Conservation (phyloP, 1,284 basidiomycete genomes). For the Apiotrichum mycotoxinovorans region DNA sequence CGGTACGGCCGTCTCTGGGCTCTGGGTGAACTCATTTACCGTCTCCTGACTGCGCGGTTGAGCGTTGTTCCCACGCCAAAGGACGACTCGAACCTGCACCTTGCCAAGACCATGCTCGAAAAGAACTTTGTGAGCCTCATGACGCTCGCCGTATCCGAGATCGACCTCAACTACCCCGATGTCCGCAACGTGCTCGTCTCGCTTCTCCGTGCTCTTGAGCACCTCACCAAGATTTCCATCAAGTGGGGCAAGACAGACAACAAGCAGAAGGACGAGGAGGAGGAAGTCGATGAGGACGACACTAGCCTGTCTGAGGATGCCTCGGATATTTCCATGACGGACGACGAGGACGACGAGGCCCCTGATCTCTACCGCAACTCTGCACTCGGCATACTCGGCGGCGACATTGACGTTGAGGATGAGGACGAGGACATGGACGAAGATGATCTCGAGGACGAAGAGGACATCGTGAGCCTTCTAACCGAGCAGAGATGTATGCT, state of each 20-base stretch:
- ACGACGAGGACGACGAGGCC: constrained; percentile 61
- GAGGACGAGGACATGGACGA: constrained; percentile 74
- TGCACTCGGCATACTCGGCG: constrained; percentile 87
- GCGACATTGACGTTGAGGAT: constrained; percentile 54
- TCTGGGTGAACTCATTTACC: constrained; percentile 80
- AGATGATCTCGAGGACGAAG: constrained; percentile 79
- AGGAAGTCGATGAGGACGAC: constrained; percentile 48
- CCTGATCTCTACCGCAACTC: constrained; percentile 93
- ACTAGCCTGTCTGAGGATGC: constrained; percentile 51
- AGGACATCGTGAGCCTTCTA: constrained; percentile 49
- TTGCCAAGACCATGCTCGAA: constrained; percentile 97
- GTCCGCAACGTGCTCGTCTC: constrained; percentile 79
- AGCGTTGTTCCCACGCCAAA: constrained; percentile 55
- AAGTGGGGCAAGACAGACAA: constrained; percentile 87
- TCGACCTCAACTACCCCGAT: constrained; percentile 94
- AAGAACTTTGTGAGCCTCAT: constrained; percentile 91
- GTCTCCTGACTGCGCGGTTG: constrained; percentile 72
- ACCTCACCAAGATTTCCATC: constrained; percentile 89
- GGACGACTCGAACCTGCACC: constrained; percentile 52
- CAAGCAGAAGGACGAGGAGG: constrained; percentile 56
- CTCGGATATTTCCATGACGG: constrained; percentile 61
- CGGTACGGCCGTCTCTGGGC: constrained; percentile 88
- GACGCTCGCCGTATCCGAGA: constrained; percentile 83
- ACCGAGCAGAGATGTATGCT: neutral
- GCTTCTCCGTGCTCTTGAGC: constrained; percentile 83